Percentiles rank a stretch among this genome's conserved stretches.
phyloP scores from a whole-genome alignment of 768 basidiomycete species.

The Hericium coralloides region DNA sequence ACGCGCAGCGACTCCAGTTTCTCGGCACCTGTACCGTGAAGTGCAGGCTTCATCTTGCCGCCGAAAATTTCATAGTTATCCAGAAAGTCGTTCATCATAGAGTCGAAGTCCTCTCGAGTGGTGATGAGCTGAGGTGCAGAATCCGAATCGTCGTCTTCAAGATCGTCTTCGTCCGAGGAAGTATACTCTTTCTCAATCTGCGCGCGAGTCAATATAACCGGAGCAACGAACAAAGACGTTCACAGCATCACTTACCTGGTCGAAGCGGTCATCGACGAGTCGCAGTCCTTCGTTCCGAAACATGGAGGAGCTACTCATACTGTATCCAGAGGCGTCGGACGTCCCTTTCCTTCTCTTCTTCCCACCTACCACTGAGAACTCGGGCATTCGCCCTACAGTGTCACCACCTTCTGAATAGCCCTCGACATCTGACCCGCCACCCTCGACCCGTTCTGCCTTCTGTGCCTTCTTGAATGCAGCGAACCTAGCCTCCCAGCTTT shows the following conservation, averaged over 20 bases:
- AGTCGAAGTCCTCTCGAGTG: constrained; percentile 80
- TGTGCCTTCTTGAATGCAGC: constrained; percentile 60
- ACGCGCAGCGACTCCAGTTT: constrained; percentile 76
- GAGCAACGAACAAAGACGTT: neutral
- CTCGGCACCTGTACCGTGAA: constrained; percentile 63
- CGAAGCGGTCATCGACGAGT: constrained; percentile 88
- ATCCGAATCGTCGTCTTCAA: constrained; percentile 36
- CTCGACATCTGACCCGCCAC: constrained; percentile 34
- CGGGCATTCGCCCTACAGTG: constrained; percentile 69
- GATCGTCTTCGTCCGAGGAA: constrained; percentile 40
- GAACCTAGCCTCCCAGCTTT: constrained; percentile 74
- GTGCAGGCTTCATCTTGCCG: constrained; percentile 71
- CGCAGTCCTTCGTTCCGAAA: constrained; percentile 84
- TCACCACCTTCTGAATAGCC: constrained; percentile 64
- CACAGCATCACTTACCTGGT: constrained; percentile 51
- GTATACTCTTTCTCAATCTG: constrained; percentile 80
- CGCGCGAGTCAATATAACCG: constrained; percentile 20
- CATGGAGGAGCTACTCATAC: constrained; percentile 97
- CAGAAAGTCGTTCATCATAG: constrained; percentile 90
- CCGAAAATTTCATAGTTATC: constrained; percentile 86
- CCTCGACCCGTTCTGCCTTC: constrained; percentile 8
- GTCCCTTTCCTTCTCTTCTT: constrained; percentile 64
- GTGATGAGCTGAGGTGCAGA: constrained; percentile 70
- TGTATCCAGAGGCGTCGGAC: constrained; percentile 88
- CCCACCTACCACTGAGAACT: constrained; percentile 72